A percentile compares a stretch with the other conserved stretches of the same genome.
These are phyloP conservation scores for Silene uniflora DNA, from an alignment of 148 eudicot species.

Conservation along the genomic window DNA sequence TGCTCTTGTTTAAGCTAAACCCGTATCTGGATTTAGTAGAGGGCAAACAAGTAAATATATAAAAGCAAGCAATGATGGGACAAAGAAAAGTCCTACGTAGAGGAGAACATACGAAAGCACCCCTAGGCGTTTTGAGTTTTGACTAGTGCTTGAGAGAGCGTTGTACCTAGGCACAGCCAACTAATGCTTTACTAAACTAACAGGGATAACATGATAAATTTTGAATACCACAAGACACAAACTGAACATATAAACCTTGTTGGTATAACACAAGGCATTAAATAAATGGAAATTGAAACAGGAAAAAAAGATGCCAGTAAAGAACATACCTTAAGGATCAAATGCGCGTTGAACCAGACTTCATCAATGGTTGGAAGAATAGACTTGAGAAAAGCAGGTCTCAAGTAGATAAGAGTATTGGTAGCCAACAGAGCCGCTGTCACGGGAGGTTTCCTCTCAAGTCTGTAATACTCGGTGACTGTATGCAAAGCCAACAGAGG, in stretches of 20 bases:
- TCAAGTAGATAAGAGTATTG: slow-evolving; percentile 44
- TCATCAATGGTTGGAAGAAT: slow-evolving; percentile 33
- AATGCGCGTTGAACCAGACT: slow-evolving; percentile 43
- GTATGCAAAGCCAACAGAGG: slow-evolving; percentile 43
- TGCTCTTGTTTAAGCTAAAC: too few relatives aligned
- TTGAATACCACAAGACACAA: neutral
- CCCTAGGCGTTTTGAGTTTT: neutral
- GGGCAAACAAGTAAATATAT: too few relatives aligned
- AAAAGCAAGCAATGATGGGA: too few relatives aligned
- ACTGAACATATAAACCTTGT: neutral
- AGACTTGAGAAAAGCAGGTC: slow-evolving; percentile 41
- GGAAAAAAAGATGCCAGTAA: neutral
- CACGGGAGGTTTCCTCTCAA: slow-evolving; percentile 46
- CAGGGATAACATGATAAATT: neutral
- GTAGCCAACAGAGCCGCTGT: slow-evolving; percentile 47
- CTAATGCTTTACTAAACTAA: neutral
- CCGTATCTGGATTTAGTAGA: too few relatives aligned
- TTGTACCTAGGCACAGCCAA: neutral
- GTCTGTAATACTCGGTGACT: slow-evolving; percentile 36
- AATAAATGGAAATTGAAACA: neutral
- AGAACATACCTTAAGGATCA: slow-evolving; percentile 37
- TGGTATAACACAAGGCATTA: neutral
- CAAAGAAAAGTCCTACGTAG: too few relatives aligned
- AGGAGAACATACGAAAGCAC: neutral
- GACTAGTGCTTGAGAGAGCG: neutral